Evolutionary conservation across 805 yeast species (phyloP).

Genomic region (Wickerhamomyces rabaulensis): DNA sequence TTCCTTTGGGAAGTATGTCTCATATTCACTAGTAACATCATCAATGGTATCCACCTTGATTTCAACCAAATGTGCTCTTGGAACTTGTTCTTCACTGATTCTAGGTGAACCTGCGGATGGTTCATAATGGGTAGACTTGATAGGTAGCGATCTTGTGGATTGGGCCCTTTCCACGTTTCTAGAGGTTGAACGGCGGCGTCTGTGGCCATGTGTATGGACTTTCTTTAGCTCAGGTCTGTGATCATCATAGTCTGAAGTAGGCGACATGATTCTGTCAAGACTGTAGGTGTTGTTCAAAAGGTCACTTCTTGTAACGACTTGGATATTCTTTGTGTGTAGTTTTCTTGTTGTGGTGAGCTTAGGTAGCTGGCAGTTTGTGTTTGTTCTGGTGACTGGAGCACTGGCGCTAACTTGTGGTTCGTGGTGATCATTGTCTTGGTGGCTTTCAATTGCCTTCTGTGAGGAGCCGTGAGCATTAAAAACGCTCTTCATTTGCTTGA

Average conservation of each 20-base stretch:
- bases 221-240: neutral
- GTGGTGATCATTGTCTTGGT: no score
- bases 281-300: conserved; percentile 15
- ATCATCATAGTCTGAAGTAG: neutral
- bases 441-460: neutral
- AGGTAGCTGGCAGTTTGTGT: neutral
- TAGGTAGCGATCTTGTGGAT: neutral
- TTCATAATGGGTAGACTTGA: neutral
- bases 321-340: conserved; percentile 18
- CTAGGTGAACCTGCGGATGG: neutral
- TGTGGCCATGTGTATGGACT: neutral
- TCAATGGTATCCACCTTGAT: neutral
- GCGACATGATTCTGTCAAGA: conserved; percentile 1
- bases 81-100: neutral
- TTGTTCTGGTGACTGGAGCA: neutral
- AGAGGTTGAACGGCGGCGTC: neutral
- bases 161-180: neutral
- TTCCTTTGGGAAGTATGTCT: conserved; percentile 5
- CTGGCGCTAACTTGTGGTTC: neutral
- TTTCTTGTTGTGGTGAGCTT: neutral
- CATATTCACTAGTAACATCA: neutral
- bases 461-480: neutral
- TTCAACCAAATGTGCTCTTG: neutral
- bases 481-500: neutral
- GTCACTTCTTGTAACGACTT: conserved; percentile 23